These are phyloP conservation scores for Gentiana straminea DNA, from an alignment of 257 asterid genomes.

Conservation along the genomic window DNA sequence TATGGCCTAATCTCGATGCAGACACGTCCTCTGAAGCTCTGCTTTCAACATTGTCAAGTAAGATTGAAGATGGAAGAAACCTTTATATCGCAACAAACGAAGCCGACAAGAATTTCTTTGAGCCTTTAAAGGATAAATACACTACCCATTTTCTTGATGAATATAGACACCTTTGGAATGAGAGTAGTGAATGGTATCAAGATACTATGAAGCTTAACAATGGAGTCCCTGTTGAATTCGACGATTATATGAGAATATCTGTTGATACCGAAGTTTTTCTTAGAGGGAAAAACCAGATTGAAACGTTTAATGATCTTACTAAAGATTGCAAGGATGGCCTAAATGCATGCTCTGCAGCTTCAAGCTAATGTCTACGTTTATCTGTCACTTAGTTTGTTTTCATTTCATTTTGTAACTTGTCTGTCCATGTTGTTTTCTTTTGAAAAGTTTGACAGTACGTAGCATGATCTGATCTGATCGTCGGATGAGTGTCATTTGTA, in stretches of 20 bases:
- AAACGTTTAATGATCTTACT: constrained; percentile 74
- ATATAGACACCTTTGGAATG: constrained; percentile 63
- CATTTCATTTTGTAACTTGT: background rate
- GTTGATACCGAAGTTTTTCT: constrained; percentile 71
- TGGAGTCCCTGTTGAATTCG: constrained; percentile 69
- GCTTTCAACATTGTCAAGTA: constrained; percentile 30
- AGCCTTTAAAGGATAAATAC: constrained; percentile 63
- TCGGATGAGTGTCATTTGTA: too few species aligned
- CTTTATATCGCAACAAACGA: constrained; percentile 62
- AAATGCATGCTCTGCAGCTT: constrained; percentile 39
- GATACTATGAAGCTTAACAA: constrained; percentile 53
- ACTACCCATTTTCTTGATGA: constrained; percentile 67
- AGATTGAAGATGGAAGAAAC: constrained; percentile 44
- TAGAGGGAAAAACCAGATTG: constrained; percentile 67
- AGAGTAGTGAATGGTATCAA: constrained; percentile 55
- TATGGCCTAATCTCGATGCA: constrained; percentile 58
- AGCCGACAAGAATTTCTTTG: constrained; percentile 30
- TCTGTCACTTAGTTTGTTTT: constrained; percentile 5
- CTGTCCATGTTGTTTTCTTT: background rate
- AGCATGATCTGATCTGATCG: too few species aligned
- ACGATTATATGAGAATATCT: constrained; percentile 65
- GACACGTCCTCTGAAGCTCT: constrained; percentile 57
- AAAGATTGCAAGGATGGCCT: constrained; percentile 75
- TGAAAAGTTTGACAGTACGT: background rate
- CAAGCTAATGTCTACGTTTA: constrained; percentile 20